A percentile compares a stretch with the other conserved stretches of the same genome.
These are phyloP conservation scores for Vigna radiata DNA, from an alignment of 306 rosid species.

Conservation along the genomic window DNA sequence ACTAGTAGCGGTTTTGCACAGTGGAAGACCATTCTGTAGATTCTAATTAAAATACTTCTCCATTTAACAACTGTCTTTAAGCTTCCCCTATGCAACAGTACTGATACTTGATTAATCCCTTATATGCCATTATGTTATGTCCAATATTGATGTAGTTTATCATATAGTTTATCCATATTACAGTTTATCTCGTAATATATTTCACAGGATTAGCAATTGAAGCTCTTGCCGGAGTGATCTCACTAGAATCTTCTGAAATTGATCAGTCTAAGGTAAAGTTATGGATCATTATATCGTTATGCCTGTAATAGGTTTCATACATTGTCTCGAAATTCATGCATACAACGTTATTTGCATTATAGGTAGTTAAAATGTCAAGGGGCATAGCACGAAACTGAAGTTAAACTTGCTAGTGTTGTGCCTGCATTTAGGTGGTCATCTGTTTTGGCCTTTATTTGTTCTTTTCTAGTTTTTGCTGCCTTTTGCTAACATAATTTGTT, in stretches of 20 bases:
- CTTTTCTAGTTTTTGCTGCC: slow-evolving; percentile 34
- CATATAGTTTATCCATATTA: slow-evolving; percentile 28
- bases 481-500: background rate
- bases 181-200: slow-evolving; percentile 30
- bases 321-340: slow-evolving; percentile 26
- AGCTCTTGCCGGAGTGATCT: slow-evolving; percentile 86
- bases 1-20: background rate
- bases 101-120: slow-evolving; percentile 30
- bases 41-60: background rate
- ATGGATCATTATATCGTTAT: slow-evolving; percentile 32
- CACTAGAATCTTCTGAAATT: slow-evolving; percentile 84
- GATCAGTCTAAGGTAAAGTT: slow-evolving; percentile 73
- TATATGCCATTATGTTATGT: background rate
- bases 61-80: background rate
- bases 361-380: background rate
- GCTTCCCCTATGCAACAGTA: background rate
- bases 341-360: background rate
- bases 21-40: background rate
- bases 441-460: background rate
- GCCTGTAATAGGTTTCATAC: background rate
- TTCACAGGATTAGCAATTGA: slow-evolving; percentile 85
- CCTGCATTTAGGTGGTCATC: slow-evolving; percentile 13
- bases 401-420: slow-evolving; percentile 7
- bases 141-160: slow-evolving; percentile 28
- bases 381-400: slow-evolving; percentile 16